These are phyloP conservation scores for Globisporangium splendens DNA, from an alignment of 352 stramenopile species.

Conservation along the genomic window DNA sequence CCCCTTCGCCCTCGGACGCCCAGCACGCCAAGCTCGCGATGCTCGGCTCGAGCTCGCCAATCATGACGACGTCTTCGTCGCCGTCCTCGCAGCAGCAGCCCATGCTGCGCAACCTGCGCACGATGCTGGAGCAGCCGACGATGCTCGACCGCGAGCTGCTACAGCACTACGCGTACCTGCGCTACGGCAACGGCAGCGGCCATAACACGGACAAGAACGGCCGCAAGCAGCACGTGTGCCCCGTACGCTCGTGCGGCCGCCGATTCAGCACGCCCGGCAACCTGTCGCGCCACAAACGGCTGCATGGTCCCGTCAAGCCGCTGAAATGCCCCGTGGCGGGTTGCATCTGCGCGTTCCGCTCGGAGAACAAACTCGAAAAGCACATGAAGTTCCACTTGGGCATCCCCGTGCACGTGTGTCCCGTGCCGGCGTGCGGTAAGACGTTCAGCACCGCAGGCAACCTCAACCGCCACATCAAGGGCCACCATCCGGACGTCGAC, in stretches of 20 bases:
- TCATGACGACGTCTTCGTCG: background rate
- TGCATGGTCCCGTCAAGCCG: constrained; percentile 47
- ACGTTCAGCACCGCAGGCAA: constrained; percentile 63
- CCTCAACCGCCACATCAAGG: constrained; percentile 58
- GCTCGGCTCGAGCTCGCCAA: constrained; percentile 1
- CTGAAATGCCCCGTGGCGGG: constrained; percentile 39
- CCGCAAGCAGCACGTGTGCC: constrained; percentile 42
- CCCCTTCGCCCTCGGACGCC: background rate
- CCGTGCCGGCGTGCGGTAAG: constrained; percentile 40
- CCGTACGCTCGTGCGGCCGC: constrained; percentile 40
- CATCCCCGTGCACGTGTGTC: constrained; percentile 40
- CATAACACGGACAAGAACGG: constrained; percentile 5
- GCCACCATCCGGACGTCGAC: constrained; percentile 38
- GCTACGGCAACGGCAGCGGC: constrained; percentile 7
- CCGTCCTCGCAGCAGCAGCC: background rate
- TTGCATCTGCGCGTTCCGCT: constrained; percentile 53
- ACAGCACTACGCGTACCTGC: constrained; percentile 17
- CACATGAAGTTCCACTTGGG: constrained; percentile 67
- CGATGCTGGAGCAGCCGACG: background rate
- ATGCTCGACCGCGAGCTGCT: constrained; percentile 15
- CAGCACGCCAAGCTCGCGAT: constrained; percentile 10
- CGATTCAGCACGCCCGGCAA: constrained; percentile 59
- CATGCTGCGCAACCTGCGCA: background rate
- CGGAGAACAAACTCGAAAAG: constrained; percentile 55
- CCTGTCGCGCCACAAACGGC: constrained; percentile 54